Conservation (phyloP, 2,329 filamentous ascomycete species). For the Pseudohalonectria lignicola region DNA sequence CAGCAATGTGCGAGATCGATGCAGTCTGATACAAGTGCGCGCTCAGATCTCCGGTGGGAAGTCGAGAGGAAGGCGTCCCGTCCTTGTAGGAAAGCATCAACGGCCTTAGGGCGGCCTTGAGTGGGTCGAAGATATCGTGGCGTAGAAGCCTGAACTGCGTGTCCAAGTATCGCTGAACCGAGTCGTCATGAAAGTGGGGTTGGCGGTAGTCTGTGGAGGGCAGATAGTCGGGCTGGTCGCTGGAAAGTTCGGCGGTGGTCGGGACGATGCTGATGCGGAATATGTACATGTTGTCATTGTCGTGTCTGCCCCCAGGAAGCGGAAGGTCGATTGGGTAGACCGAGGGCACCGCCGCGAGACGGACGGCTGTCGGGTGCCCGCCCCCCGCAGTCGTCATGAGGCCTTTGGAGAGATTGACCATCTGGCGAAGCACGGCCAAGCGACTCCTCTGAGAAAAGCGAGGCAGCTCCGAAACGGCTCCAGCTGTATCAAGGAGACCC, state of each 20-base stretch:
- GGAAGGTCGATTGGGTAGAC: conserved; percentile 21
- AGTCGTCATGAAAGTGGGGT: conserved; percentile 14
- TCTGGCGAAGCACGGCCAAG: too few species aligned
- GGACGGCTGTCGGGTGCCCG: too few species aligned
- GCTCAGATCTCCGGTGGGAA: too few species aligned
- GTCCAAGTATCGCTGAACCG: conserved; percentile 32
- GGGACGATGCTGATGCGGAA: conserved; percentile 30
- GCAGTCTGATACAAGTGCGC: conserved; percentile 17
- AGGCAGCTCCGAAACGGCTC: too few species aligned
- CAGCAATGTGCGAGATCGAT: conserved; percentile 23
- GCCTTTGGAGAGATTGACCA: too few species aligned
- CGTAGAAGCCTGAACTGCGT: conserved; percentile 43
- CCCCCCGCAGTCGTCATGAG: too few species aligned
- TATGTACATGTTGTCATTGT: conserved; percentile 33
- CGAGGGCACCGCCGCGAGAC: too few species aligned
- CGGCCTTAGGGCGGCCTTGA: conserved; percentile 31
- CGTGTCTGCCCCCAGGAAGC: conserved; percentile 20
- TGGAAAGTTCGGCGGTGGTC: conserved; percentile 27
- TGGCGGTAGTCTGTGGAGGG: conserved; percentile 14
- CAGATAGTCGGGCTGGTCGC: conserved; percentile 24
- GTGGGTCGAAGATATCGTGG: conserved; percentile 42
- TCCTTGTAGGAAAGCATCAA: too few species aligned
- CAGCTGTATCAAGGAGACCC: too few species aligned
- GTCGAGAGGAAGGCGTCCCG: neutral
- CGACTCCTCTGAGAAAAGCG: too few species aligned